Percentiles rank a stretch among this genome's conserved stretches.
Conservation (phyloP, 192 early-diverging fungal species). For the Backusella mclennaniae region DNA sequence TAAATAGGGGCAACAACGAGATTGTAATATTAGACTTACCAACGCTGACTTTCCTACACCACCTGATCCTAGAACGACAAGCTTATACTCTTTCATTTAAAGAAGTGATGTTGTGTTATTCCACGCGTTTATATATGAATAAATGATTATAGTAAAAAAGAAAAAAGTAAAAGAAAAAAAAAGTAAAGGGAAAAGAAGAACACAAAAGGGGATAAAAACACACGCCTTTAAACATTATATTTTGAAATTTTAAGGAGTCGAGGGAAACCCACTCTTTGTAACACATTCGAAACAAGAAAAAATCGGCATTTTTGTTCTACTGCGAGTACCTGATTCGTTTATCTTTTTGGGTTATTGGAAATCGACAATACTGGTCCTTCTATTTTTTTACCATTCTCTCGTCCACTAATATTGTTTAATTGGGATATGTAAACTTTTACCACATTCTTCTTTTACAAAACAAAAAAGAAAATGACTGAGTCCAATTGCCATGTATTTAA, state of each 20-base stretch:
- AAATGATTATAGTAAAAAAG: not conserved
- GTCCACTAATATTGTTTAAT: no score
- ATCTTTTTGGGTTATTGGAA: no score
- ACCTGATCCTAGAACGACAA: slow-evolving; percentile 93
- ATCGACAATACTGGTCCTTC: no score
- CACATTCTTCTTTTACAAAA: no score
- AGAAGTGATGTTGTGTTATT: not conserved
- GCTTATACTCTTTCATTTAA: slow-evolving; percentile 90
- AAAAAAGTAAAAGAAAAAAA: slow-evolving; percentile 18
- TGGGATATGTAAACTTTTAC: not conserved
- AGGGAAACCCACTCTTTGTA: not conserved
- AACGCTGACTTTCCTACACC: slow-evolving; percentile 88
- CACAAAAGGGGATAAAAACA: slow-evolving; percentile 16
- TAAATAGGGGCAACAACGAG: not conserved
- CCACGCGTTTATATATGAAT: not conserved
- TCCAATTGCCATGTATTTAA: no score
- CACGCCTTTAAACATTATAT: slow-evolving; percentile 3
- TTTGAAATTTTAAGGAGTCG: slow-evolving; percentile 3
- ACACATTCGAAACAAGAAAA: not conserved
- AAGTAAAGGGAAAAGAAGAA: slow-evolving; percentile 22
- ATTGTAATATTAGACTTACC: slow-evolving; percentile 30
- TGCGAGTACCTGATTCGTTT: no score
- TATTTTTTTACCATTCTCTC: no score
- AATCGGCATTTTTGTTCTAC: no score
- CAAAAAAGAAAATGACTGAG: no score